Base-by-base conservation (phyloP, 2,329 filamentous ascomycete genomes). In the Fusarium musae region DNA sequence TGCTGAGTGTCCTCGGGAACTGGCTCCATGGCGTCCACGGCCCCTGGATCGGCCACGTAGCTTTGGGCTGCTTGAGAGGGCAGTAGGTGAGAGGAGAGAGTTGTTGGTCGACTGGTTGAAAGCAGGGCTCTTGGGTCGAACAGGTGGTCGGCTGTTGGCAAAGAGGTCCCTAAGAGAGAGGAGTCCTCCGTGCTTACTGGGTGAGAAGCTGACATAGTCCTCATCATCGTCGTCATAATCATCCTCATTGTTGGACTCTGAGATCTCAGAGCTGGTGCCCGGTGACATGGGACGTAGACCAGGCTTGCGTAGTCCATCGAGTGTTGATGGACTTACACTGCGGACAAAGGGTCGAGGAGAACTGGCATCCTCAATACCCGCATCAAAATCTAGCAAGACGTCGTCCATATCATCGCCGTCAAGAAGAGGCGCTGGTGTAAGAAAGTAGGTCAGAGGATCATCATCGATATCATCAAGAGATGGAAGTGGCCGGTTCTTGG, bases 261-360 rank as follows among this genome's bases (percentile, higher is more conserved):
- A 81, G 37, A 84, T 84, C 63, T 85, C 84, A 43, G 77, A 78
- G 56, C 72, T 66, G 44, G 70, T 69, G 52, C 78, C 77, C 17
- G 77, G 77, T 12, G 77, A 78, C 57, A 77, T 70, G 28, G 77
- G 72, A 9, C 74, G 77, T 10, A 78, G 70, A 10, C 77, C 77
- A 9, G 84, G 79, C 76, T 84, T 87, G 66, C 84, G 82, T 21
- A 88, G 84, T 7, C 87, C 86, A 30, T 85, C 85, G 37, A 90
- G 86, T 36, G 83, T 87, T 1, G 88, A 90, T 5, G 88, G 88
- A 76, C 87, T 89, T 66, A 90, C 84, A 72, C 86, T 89, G 69
- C 88, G 85, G 59, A 89, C 81, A 44, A 86, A 82, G 21, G 85
- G 83, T 34, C 80, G 78, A 6, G 85, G 85, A 8, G 82, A 82